A percentile compares a stretch with the other conserved stretches of the same genome.
Evolutionary conservation across 129 eudicot species (phyloP).

Genomic region (Cynara cardunculus): DNA sequence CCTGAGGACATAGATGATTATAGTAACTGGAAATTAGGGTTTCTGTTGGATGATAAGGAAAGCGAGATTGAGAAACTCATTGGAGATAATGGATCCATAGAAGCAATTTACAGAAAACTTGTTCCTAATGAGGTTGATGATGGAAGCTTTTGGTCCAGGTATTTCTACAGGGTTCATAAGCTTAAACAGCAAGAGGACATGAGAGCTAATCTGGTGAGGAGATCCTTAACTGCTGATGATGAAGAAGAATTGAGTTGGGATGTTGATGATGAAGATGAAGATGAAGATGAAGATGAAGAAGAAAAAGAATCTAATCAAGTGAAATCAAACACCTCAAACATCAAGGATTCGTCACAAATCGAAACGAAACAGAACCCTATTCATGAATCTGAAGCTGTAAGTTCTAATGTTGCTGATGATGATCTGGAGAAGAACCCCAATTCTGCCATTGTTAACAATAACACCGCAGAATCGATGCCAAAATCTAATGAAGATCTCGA

Average conservation of each 20-base stretch:
- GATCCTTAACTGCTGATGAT: conserved; percentile 52
- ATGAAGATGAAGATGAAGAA: conserved; percentile 4
- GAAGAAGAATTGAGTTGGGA: conserved; percentile 94
- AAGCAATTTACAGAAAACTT: conserved; percentile 40
- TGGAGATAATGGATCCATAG: conserved; percentile 45
- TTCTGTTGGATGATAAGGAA: conserved; percentile 43
- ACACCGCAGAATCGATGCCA: not conserved
- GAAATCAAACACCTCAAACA: not conserved
- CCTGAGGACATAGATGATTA: conserved; percentile 72
- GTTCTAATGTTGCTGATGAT: conserved; percentile 10
- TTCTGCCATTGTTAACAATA: not conserved
- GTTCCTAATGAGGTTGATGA: conserved; percentile 60
- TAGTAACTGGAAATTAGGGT: conserved; percentile 64
- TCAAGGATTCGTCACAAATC: not conserved
- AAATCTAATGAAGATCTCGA: not conserved
- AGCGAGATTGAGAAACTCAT: conserved; percentile 53
- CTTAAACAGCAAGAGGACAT: conserved; percentile 62
- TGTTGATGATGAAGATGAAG: conserved; percentile 63
- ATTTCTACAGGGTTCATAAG: conserved; percentile 61
- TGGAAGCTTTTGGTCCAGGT: conserved; percentile 68
- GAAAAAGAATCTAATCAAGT: not conserved
- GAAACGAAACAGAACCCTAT: conserved; percentile 3
- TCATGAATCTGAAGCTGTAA: not conserved
- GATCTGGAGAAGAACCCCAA: conserved; percentile 4
- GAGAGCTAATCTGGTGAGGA: conserved; percentile 64